A percentile compares a stretch with the other conserved stretches of the same genome.
phyloP scores from a whole-genome alignment of 306 rosid species.

The Begonia peltatifolia region DNA sequence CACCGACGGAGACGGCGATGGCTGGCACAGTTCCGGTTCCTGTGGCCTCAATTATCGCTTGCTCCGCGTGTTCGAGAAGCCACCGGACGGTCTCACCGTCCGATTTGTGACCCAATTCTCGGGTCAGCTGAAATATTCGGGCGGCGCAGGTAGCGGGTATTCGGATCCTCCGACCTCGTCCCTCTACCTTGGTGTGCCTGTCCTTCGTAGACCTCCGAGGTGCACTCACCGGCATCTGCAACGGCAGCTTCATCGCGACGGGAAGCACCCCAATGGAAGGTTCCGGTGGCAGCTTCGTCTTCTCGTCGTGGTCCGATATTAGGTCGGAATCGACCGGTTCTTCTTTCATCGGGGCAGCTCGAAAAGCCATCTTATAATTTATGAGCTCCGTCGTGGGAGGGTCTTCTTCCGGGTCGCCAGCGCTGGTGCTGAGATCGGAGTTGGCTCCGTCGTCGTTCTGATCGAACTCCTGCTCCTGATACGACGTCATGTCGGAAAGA shows the following conservation, averaged over 20 bases:
- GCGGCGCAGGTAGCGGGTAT: constrained; percentile 40
- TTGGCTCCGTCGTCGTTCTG: constrained; percentile 21
- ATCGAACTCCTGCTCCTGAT: constrained; percentile 14
- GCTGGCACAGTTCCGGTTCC: constrained; percentile 39
- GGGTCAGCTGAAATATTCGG: constrained; percentile 35
- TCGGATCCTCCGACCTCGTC: constrained; percentile 39
- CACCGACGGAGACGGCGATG: constrained; percentile 35
- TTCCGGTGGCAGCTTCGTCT: not conserved
- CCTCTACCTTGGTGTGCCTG: constrained; percentile 40
- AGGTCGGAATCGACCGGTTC: constrained; percentile 26
- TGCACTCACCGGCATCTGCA: constrained; percentile 5
- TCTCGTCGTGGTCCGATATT: constrained; percentile 8
- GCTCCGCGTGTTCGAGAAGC: constrained; percentile 35
- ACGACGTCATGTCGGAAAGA: constrained; percentile 13
- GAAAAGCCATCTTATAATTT: constrained; percentile 6
- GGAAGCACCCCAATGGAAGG: constrained; percentile 18
- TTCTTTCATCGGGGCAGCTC: constrained; percentile 12
- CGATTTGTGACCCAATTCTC: constrained; percentile 32
- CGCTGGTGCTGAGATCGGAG: constrained; percentile 32
- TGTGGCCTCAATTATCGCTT: constrained; percentile 33
- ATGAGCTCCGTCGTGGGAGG: not conserved
- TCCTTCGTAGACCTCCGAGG: constrained; percentile 29
- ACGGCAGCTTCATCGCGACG: constrained; percentile 11
- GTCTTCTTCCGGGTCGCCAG: constrained; percentile 12
- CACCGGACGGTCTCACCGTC: constrained; percentile 42